A percentile compares a stretch with the other conserved stretches of the same genome.
Evolutionary conservation across 345 rosid species (phyloP).

Genomic region (Eucalyptus fibrosa): DNA sequence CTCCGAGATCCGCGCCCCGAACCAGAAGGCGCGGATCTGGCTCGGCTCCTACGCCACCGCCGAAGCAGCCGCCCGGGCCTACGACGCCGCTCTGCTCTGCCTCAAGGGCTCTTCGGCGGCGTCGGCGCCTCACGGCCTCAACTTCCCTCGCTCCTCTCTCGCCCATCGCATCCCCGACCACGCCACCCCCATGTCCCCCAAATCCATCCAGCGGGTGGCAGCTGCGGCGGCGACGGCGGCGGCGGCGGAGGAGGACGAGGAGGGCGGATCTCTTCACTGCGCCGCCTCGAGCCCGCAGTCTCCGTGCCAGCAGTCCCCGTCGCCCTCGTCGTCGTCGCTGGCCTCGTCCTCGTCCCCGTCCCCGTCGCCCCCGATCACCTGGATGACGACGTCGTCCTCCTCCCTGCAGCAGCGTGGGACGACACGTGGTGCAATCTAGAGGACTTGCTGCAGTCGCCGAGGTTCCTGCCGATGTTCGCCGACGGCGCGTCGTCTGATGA

Average conservation of each 20-base stretch:
- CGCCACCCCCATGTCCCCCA: constrained; percentile 40
- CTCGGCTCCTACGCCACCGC: constrained; percentile 90
- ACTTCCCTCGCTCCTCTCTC: constrained; percentile 38
- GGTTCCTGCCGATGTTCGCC: constrained; percentile 12
- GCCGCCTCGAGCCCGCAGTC: constrained; percentile 37
- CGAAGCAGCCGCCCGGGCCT: constrained; percentile 97
- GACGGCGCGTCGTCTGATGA: constrained; percentile 20
- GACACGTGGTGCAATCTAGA: constrained; percentile 31
- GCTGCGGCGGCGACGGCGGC: constrained; percentile 45
- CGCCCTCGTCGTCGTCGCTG: not conserved
- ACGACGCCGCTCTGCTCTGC: constrained; percentile 90
- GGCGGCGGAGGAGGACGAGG: not conserved
- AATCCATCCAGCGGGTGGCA: constrained; percentile 71
- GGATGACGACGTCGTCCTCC: constrained; percentile 8
- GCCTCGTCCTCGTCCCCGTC: constrained; percentile 12
- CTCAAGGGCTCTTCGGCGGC: constrained; percentile 56
- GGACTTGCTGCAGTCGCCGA: constrained; percentile 29
- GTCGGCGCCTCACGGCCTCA: constrained; percentile 27
- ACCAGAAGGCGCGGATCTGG: constrained; percentile 95
- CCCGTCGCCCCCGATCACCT: constrained; percentile 7
- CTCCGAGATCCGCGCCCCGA: constrained; percentile 95
- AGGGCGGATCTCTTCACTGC: not conserved
- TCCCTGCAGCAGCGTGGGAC: not conserved
- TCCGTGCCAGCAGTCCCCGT: not conserved
- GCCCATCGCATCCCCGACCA: not conserved